Evolutionary conservation across 805 yeast species (phyloP), one percentile per base, ranked within the genome.

Genomic region (Wickerhamiella brachini): DNA sequence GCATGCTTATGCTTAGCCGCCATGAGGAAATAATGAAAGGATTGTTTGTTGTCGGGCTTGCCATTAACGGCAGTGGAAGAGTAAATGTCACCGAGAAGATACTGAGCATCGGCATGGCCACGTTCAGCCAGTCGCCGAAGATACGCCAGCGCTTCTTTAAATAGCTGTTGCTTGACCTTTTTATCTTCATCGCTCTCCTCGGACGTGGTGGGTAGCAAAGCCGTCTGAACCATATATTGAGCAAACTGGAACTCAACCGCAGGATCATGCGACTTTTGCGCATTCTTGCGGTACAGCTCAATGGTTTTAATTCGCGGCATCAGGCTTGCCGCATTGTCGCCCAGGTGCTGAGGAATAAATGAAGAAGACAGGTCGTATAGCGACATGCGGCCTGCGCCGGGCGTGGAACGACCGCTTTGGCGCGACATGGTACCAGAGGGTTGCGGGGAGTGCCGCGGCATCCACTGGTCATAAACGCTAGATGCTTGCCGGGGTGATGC

Each of bases 1-100:
- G 84, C 75, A 64, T 90, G 97, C 24, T 90, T 93, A 59, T 86
- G 90, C 63, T 93, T 90, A 2, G 96, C 96, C 6, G 97, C 95
- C 37, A 85, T 71, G 62, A 83, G 88, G 64, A 93, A 93, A 51
- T 85, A 74, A 1, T 65, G 58, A 59, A 86, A 81, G 1, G 97
- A 83, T 57, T 85, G 89, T 56, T 76, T 78, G 58, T 82, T 75
- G 49, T 89, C 95, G 10, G 81, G 71, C 63, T 83, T 85, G 1
- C 89, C 93, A 5, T 52, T 53, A 51, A 88, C 73, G 0, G 85
- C 86, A 2, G 95, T 95, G 1, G 90, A 80, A 12, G 89, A 76
- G 65, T 81, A 81, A 0, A 90, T 88, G 66, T 90, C 97, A n/a
- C 81, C 98, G 29, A 93, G 69, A 24, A 89, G 72, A 62, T 90